Base-by-base conservation (phyloP, 441 rosid genomes). In the Adansonia rubrostipa region DNA sequence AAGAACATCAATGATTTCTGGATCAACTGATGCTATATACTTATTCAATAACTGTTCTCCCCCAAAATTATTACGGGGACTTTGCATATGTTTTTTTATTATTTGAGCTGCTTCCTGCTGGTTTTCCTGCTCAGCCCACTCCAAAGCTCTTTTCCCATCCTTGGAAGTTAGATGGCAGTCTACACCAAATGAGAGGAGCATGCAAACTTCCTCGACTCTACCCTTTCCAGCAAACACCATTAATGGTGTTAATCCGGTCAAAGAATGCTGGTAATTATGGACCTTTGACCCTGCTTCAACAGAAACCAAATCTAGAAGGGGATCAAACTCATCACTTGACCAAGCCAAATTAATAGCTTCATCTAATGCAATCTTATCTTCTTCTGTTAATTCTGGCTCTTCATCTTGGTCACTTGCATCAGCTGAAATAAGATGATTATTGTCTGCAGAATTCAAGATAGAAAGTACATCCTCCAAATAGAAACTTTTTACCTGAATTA, bases 221-320 rank as follows among this genome's bases (percentile, higher is more conserved):
- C 99, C 99, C 87, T 91, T 96, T 73, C 86, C 95, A 89, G 98
- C 90, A 84, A 93, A 90, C 76, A 92, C 94, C 97, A 94, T 96
- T 77, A 96, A 82, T 81, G 99, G 96, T 1, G 98, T 88, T 81
- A 91, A 77, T 78, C 94, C 92, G 60, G 85, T 88, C 70, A 73
- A 80, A 76, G 93, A 88, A 81, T 94, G 94, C 87, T 87, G 98
- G 84, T 91, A 91, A 73, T 96, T 87, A 78, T 91, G 89, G 75
- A 91, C 82, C 82, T 86, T 75, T 4, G 86, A 82, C 74, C 77
- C 84, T 80, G 83, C 91, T 85, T 84, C 88, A n/a, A 89, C 86
- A 86, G 92, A 89, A 82, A 96, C 82, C 73, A 94, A 83, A 85
- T 94, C 97, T 68, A 92, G 77, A 62, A 96, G 97, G 7, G 89